Base-by-base conservation (phyloP, 2,329 filamentous ascomycete genomes). In the Fusarium irregulare region DNA sequence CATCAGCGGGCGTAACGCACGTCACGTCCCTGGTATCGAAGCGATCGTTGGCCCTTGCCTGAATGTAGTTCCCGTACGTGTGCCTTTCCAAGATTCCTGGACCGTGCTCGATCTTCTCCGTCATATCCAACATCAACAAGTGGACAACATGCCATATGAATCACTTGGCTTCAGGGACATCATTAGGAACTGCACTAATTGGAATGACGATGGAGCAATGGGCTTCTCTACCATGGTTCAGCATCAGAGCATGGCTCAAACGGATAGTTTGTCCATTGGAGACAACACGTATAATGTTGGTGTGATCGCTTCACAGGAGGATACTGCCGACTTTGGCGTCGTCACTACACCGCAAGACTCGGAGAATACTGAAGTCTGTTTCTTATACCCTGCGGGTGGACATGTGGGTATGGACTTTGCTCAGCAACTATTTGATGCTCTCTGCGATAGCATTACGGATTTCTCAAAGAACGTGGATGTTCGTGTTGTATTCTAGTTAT, bases 91-190 rank as follows among this genome's bases (percentile, higher is more conserved):
- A 42, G 16, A 28, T 3, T 57, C 62, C 6, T 66, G 73, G 63
- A 81, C 77, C 0, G 80, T 81, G 1, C 73, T 78, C 0, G 70
- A 82, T 28, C 77, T 84, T 18, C 76, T 83, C 6, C 71, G 62
- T 14, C 77, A 79, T 46, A 76, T 83, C 18, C 82, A 84, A 56
- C 75, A 80, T 18, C 82, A 83, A 60, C 82, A 84, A 16, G 65
- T 78, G 6, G 68, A 73, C 9, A 76, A 73, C 25, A 70, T 76
- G 50, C 62, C 71, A 6, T 64, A 68, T 18, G 75, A 76, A 21
- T 61, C 69, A 37, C 57, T 76, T 20, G 75, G 74, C 1, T 76
- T 75, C 34, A 58, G 46, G 25, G 63, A 75, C 13, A 75, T 76
- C 7, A 76, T 75, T 16, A 18, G 42, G 27, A 71, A 65, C 16